These are phyloP conservation scores for Kazachstania martiniae DNA, from an alignment of 805 yeast genomes.

Conservation along the genomic window DNA sequence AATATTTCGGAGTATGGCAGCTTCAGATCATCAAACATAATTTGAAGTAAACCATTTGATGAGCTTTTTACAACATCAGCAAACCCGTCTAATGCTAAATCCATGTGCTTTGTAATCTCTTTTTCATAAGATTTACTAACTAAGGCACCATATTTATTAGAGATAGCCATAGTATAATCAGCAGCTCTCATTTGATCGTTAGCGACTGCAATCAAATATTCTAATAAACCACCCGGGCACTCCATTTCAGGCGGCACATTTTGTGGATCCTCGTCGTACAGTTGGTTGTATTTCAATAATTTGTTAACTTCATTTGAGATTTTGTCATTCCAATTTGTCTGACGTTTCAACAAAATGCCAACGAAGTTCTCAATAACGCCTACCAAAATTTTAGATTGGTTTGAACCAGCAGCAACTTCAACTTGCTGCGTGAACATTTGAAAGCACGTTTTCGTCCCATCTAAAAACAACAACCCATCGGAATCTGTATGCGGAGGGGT, in stretches of 20 bases:
- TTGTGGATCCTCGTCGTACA: conserved; percentile 26
- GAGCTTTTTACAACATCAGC: conserved; percentile 63
- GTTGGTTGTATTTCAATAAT: conserved; percentile 26
- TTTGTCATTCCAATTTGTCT: conserved; percentile 46
- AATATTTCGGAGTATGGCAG: conserved; percentile 53
- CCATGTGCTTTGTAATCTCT: conserved; percentile 47
- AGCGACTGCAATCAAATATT: conserved; percentile 71
- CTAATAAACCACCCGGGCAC: conserved; percentile 67
- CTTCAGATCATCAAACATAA: conserved; percentile 62
- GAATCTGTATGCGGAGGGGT: conserved; percentile 67
- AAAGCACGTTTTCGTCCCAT: conserved; percentile 69
- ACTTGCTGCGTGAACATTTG: conserved; percentile 83
- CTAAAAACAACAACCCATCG: conserved; percentile 54
- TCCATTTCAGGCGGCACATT: conserved; percentile 30
- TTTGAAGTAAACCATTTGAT: conserved; percentile 41
- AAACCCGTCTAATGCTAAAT: conserved; percentile 65
- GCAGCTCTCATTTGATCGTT: conserved; percentile 74
- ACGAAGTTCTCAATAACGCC: conserved; percentile 72
- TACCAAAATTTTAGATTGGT: conserved; percentile 66
- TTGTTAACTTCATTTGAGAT: conserved; percentile 43
- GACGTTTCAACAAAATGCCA: conserved; percentile 47
- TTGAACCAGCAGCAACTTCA: conserved; percentile 77
- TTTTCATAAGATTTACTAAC: conserved; percentile 54
- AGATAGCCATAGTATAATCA: conserved; percentile 58
- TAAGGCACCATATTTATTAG: conserved; percentile 47